Conservation (phyloP, 441 rosid species). For the Isatis lusitanica region DNA sequence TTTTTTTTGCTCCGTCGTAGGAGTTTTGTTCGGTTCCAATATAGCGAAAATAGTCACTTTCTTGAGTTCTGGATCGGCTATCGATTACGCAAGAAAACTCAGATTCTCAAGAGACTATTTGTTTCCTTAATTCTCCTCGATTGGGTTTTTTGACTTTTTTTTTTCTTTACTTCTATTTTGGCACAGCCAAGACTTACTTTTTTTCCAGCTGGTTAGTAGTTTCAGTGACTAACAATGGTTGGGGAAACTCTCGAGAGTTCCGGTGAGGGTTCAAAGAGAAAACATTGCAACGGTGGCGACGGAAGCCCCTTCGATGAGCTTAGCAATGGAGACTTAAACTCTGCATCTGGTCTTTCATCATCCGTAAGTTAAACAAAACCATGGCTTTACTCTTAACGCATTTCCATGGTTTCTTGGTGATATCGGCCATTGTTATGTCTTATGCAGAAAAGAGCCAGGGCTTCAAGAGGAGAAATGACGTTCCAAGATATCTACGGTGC, state of each 20-base stretch:
- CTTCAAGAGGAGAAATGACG: constrained; percentile 60
- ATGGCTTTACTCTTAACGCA: not conserved
- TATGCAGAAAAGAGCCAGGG: constrained; percentile 50
- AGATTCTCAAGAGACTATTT: not conserved
- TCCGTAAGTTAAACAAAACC: constrained; percentile 42
- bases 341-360: constrained; percentile 37
- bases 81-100: not conserved
- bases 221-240: constrained; percentile 49
- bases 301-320: constrained; percentile 32
- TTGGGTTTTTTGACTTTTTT: no score
- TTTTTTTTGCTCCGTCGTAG: not conserved
- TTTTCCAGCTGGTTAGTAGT: constrained; percentile 18
- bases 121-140: not conserved
- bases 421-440: not conserved
- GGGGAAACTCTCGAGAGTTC: constrained; percentile 47
- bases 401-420: not conserved
- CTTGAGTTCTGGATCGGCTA: not conserved
- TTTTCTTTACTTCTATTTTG: not conserved
- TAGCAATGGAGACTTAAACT: constrained; percentile 36
- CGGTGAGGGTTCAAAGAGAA: constrained; percentile 40
- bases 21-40: not conserved
- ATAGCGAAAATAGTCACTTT: not conserved
- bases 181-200: not conserved
- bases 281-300: constrained; percentile 45
- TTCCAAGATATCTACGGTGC: constrained; percentile 64